These are phyloP conservation scores for Lactarius akahatsu DNA, from an alignment of 768 basidiomycete genomes.

Conservation along the genomic window DNA sequence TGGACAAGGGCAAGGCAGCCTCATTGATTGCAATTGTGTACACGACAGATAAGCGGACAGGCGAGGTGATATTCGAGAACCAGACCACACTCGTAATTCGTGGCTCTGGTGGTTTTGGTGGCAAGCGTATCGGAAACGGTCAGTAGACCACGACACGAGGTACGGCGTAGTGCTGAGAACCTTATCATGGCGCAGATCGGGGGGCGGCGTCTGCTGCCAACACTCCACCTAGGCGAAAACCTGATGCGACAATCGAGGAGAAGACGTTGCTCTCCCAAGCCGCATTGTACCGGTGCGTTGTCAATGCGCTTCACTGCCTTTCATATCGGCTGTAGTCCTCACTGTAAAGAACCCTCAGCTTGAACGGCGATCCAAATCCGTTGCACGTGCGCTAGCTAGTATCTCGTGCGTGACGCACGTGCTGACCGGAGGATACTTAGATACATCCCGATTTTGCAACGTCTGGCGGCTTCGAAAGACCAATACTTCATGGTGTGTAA, in stretches of 20 bases:
- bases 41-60: constrained; percentile 77
- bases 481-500: constrained; percentile 67
- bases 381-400: constrained; percentile 60
- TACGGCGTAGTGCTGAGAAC: neutral
- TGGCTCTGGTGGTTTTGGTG: constrained; percentile 94
- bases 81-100: constrained; percentile 90
- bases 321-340: constrained; percentile 3
- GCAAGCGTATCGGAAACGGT: constrained; percentile 83
- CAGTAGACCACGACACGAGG: constrained; percentile 30
- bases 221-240: constrained; percentile 72
- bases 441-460: constrained; percentile 93
- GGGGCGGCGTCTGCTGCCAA: constrained; percentile 86
- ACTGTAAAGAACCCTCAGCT: constrained; percentile 40
- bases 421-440: constrained; percentile 39
- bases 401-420: neutral
- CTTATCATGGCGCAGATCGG: constrained; percentile 56
- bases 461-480: constrained; percentile 91
- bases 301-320: constrained; percentile 1
- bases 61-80: constrained; percentile 86
- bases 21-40: constrained; percentile 77
- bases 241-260: constrained; percentile 88
- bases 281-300: constrained; percentile 79
- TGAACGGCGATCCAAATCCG: constrained; percentile 92
- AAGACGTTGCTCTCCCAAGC: constrained; percentile 81
- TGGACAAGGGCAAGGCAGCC: constrained; percentile 93